phyloP scores from a whole-genome alignment of 148 eudicot genomes.

The Rhododendron williamsianum region DNA sequence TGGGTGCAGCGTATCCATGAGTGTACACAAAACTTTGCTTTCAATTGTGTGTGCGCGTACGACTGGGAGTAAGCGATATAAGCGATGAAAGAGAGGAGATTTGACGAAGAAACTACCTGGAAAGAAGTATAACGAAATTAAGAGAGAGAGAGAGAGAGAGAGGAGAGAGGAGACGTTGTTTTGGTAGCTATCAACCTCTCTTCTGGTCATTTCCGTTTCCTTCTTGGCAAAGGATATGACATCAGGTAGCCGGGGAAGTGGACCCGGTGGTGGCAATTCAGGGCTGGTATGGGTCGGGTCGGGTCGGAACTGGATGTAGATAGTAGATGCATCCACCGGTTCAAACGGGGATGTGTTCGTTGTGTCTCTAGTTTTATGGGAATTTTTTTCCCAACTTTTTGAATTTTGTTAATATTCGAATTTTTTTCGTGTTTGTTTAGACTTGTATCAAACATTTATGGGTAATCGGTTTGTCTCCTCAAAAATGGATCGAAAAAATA shows the following conservation, averaged over 20 bases:
- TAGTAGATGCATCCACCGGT: no score
- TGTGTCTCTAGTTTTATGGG: no score
- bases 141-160: neutral
- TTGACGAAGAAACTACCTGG: neutral
- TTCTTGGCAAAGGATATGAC: conserved; percentile 2
- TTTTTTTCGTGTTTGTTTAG: no score
- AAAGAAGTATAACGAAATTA: neutral
- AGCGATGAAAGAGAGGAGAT: neutral
- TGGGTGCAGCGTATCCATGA: neutral
- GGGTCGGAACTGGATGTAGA: neutral
- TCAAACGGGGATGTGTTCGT: no score
- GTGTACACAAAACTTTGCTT: neutral
- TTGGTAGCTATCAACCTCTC: neutral
- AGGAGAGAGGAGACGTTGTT: neutral
- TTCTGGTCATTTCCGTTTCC: conserved; percentile 4
- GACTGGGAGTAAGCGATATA: neutral
- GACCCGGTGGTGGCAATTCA: neutral
- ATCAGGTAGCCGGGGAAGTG: neutral
- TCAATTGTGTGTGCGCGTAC: neutral
- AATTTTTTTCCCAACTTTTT: no score
- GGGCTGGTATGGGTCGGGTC: neutral
- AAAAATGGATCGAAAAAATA: no score
- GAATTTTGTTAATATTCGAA: no score
- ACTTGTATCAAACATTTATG: no score
- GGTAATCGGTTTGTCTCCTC: no score